Evolutionary conservation across 2,329 filamentous ascomycete species (phyloP).

Genomic region (Talaromyces pinophilus): DNA sequence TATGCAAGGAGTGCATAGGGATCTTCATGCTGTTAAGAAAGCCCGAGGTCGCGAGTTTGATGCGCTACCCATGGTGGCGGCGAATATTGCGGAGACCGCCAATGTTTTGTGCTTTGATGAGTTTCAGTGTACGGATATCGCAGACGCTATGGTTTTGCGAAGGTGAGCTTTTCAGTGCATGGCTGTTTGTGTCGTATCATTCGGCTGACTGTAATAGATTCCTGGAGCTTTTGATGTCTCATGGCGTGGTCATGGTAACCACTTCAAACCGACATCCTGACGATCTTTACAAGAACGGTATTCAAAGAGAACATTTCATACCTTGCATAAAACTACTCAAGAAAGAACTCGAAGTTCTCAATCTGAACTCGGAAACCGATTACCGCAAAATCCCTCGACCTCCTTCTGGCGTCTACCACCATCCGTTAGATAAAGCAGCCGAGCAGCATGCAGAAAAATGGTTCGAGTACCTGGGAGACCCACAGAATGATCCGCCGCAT

Average conservation of each 20-base stretch:
- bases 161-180: conserved; percentile 50
- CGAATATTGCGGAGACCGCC: conserved; percentile 82
- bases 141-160: conserved; percentile 95
- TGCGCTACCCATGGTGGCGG: conserved; percentile 85
- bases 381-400: conserved; percentile 96
- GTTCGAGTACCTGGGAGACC: conserved; percentile 92
- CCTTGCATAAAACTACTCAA: conserved; percentile 94
- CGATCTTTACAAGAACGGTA: conserved; percentile 96
- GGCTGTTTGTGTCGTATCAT: too few species aligned
- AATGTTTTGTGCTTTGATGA: conserved; percentile 97
- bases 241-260: conserved; percentile 94
- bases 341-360: conserved; percentile 79
- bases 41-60: conserved; percentile 86
- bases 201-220: conserved; percentile 52
- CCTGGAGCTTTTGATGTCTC: conserved; percentile 87
- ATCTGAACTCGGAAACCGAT: conserved; percentile 91
- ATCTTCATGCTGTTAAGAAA: conserved; percentile 88
- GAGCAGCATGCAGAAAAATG: conserved; percentile 84
- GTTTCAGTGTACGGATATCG: conserved; percentile 97
- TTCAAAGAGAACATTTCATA: conserved; percentile 92
- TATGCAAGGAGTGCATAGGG: conserved; percentile 96
- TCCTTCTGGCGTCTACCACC: conserved; percentile 90
- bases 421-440: conserved; percentile 77
- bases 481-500: conserved; percentile 72
- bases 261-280: conserved; percentile 96